These are phyloP conservation scores for Acorus calamus DNA, from an alignment of 106 monocot genomes.

Conservation along the genomic window DNA sequence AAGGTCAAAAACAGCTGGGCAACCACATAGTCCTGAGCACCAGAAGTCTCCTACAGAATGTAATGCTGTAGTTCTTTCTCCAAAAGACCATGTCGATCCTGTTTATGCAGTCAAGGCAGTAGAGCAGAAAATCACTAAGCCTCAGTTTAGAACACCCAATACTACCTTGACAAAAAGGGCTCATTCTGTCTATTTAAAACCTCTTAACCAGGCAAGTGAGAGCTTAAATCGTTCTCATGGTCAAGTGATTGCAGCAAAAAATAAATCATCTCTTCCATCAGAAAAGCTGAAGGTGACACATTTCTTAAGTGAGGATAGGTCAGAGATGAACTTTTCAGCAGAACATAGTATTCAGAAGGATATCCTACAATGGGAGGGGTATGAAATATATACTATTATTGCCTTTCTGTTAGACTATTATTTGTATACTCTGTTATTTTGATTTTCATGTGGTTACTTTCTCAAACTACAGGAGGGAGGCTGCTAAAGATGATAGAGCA, in stretches of 20 bases:
- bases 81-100: constrained; percentile 7
- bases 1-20: constrained; percentile 12
- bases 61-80: constrained; percentile 16
- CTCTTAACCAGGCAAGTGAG: constrained; percentile 17
- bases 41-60: constrained; percentile 17
- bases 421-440: constrained; percentile 2
- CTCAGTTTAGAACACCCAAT: constrained; percentile 15
- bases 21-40: constrained; percentile 8
- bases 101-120: constrained; percentile 13
- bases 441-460: neutral
- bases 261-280: constrained; percentile 6
- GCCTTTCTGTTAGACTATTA: neutral
- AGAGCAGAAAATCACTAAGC: constrained; percentile 24
- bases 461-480: constrained; percentile 20
- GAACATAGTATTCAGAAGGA: constrained; percentile 39
- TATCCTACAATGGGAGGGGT: constrained; percentile 28
- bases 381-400: neutral
- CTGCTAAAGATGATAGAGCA: constrained; percentile 16
- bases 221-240: constrained; percentile 12
- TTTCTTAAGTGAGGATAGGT: constrained; percentile 35
- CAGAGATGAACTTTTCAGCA: constrained; percentile 43
- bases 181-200: constrained; percentile 22
- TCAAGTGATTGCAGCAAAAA: constrained; percentile 21
- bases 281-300: constrained; percentile 28
- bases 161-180: constrained; percentile 23